phyloP scores from a whole-genome alignment of 2,329 filamentous ascomycete species.

The Cadophora malorum region DNA sequence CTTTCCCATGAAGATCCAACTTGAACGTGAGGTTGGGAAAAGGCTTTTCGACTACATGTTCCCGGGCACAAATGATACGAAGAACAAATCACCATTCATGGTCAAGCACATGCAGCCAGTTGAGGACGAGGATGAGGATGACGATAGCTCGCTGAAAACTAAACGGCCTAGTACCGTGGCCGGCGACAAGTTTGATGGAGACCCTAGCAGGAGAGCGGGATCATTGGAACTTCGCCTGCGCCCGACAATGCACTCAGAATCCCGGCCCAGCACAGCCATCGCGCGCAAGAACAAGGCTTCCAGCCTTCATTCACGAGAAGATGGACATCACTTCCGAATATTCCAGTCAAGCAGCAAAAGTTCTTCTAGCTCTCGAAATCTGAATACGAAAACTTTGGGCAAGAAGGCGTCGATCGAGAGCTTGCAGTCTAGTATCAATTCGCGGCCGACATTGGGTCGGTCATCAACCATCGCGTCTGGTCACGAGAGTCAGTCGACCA shows the following conservation, averaged over 20 bases:
- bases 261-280: constrained; percentile 37
- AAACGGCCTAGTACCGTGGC: constrained; percentile 32
- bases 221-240: constrained; percentile 82
- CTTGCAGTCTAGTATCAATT: constrained; percentile 37
- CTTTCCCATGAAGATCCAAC: constrained; percentile 90
- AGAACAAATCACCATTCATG: constrained; percentile 67
- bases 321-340: constrained; percentile 49
- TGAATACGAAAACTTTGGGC: constrained; percentile 34
- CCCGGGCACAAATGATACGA: constrained; percentile 70
- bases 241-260: constrained; percentile 75
- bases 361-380: constrained; percentile 32
- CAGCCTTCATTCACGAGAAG: constrained; percentile 40
- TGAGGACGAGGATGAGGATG: constrained; percentile 41
- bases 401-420: constrained; percentile 46
- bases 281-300: constrained; percentile 36
- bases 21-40: constrained; percentile 91
- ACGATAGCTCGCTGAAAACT: constrained; percentile 36
- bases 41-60: constrained; percentile 98
- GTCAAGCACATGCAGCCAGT: constrained; percentile 57
- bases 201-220: constrained; percentile 68
- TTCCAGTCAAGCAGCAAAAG: constrained; percentile 50
- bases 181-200: constrained; percentile 54
- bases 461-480: constrained; percentile 37
- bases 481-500: constrained; percentile 37
- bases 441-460: constrained; percentile 39